Evolutionary conservation across 352 stramenopile genomes (phyloP).

Genomic region (Blastocystis sp.): DNA sequence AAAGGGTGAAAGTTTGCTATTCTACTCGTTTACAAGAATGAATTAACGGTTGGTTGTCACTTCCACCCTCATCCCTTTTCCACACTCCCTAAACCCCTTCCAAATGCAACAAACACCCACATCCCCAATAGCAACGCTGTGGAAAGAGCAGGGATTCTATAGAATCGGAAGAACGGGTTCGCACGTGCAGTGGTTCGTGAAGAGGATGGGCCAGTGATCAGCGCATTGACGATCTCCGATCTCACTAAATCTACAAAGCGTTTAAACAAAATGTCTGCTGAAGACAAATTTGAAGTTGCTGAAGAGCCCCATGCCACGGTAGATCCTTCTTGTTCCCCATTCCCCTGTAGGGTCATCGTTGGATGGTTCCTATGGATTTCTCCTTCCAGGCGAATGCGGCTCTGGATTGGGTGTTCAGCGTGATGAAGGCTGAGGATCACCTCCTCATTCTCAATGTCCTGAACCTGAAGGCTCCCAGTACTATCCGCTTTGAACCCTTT

Average conservation of each 20-base stretch:
- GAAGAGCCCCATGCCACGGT: conserved; percentile 66
- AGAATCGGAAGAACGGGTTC: neutral
- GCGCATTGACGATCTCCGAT: neutral
- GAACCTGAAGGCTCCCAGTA: conserved; percentile 67
- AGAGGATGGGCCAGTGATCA: conserved; percentile 16
- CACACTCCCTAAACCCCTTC: neutral
- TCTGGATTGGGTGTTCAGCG: conserved; percentile 37
- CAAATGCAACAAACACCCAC: neutral
- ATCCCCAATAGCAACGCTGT: neutral
- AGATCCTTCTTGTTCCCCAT: neutral
- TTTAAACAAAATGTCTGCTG: conserved; percentile 23
- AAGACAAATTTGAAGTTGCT: conserved; percentile 56
- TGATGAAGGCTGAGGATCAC: conserved; percentile 59
- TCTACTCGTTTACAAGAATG: no score
- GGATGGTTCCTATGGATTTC: conserved; percentile 69
- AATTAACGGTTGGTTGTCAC: no score
- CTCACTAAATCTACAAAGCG: conserved; percentile 19
- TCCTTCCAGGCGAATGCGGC: conserved; percentile 43
- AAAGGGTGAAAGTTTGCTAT: no score
- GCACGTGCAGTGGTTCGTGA: neutral
- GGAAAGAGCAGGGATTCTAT: neutral
- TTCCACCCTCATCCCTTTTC: no score
- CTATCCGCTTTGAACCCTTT: neutral
- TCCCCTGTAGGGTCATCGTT: conserved; percentile 36
- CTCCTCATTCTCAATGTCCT: conserved; percentile 56